These are phyloP conservation scores for Massarina eburnea DNA, from an alignment of 2,329 filamentous ascomycete species.

Conservation along the genomic window DNA sequence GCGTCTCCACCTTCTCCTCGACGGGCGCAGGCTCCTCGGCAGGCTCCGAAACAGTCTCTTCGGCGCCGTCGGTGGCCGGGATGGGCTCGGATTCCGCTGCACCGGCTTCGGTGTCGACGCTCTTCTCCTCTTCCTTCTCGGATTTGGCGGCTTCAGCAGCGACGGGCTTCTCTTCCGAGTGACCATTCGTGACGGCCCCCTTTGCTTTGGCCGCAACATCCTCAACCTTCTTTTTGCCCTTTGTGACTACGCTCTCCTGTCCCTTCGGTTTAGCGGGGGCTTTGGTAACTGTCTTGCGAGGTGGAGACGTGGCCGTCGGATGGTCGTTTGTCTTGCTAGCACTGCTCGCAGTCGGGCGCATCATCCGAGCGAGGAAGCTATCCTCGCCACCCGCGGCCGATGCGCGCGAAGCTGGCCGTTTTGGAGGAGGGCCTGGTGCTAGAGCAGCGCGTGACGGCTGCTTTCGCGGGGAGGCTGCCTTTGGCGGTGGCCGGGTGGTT, in stretches of 20 bases:
- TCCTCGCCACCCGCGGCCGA: conserved; percentile 61
- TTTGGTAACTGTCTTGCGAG: conserved; percentile 24
- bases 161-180: conserved; percentile 15
- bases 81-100: not conserved
- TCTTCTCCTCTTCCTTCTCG: not conserved
- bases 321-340: conserved; percentile 70
- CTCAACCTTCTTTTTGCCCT: conserved; percentile 41
- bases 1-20: not conserved
- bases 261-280: conserved; percentile 24
- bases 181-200: conserved; percentile 34
- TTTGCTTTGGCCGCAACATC: conserved; percentile 39
- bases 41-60: not conserved
- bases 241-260: conserved; percentile 29
- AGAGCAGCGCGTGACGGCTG: conserved; percentile 42
- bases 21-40: not conserved
- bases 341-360: conserved; percentile 71
- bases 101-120: not conserved
- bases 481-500: conserved; percentile 36
- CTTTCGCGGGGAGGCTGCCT: conserved; percentile 27
- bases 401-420: conserved; percentile 54
- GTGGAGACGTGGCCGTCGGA: conserved; percentile 39
- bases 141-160: not conserved
- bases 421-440: conserved; percentile 38
- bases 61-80: not conserved
- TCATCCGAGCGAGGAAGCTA: conserved; percentile 79